Evolutionary conservation across 441 rosid species (phyloP), one percentile per base, ranked within the genome.

Genomic region (Populus tomentosa): DNA sequence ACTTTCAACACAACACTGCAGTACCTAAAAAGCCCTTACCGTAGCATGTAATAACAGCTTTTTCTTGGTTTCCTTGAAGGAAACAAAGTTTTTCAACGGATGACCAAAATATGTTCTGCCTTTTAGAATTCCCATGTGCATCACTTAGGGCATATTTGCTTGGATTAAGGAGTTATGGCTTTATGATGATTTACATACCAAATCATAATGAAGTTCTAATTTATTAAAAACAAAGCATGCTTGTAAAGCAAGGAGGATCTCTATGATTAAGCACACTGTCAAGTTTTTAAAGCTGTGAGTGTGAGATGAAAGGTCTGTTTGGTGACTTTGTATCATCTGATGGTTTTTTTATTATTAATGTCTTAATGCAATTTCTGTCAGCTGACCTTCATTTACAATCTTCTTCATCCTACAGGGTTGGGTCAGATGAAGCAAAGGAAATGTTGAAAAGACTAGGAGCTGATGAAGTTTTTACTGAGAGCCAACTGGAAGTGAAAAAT

Each of bases 401-500:
- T 78, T 72, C 21, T 72, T 18, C 72, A 71, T 71, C 23, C 42
- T 74, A 42, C 79, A 94, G 99, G 89, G 79, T 86, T 59, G 94
- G 92, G 35, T 90, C 88, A n/a, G 94, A 95, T 77, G 95, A 91
- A 86, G 95, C 88, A 50, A 89, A 82, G 78, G 91, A 91, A 76
- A 78, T 79, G 28, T 83, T 92, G 70, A 91, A 85, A 76, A 85
- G 83, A 80, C 85, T 93, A 32, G 98, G 99, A 75, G 99, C 94
- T n/a, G 91, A 91, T 76, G 90, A 89, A 87, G 99, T 95, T 64
- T 90, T 92, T 77, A 84, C 85, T 1, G 99, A 95, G 83, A 88
- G 88, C 84, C 92, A 95, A 72, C 78, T 94, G 62, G 88, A 87
- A 78, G 89, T 92, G 82, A 95, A 92, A 86, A 89, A 92, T 77